A percentile compares a stretch with the other conserved stretches of the same genome.
Evolutionary conservation across 257 asterid genomes (phyloP).

Genomic region (Scutellaria minor): DNA sequence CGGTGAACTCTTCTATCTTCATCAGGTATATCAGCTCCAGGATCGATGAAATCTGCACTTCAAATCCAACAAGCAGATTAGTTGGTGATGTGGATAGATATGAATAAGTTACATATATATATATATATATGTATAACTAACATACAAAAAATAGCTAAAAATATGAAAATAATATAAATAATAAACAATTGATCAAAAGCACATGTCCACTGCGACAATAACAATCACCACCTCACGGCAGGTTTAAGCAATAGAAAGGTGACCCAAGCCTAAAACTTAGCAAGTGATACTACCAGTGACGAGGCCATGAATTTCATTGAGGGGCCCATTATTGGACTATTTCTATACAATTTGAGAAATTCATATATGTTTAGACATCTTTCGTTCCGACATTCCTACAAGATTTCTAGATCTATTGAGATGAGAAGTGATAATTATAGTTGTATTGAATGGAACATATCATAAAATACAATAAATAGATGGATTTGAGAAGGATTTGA

Average conservation of each 20-base stretch:
- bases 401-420: too few species aligned
- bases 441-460: too few species aligned
- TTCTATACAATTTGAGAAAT: too few species aligned
- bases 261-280: conserved; percentile 6
- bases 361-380: too few species aligned
- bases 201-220: background rate
- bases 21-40: conserved; percentile 73
- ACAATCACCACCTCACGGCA: conserved; percentile 3
- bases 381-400: too few species aligned
- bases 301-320: too few species aligned
- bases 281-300: background rate
- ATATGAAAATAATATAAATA: background rate
- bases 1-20: conserved; percentile 73
- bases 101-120: background rate
- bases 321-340: too few species aligned
- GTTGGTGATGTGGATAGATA: conserved; percentile 1
- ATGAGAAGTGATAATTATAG: too few species aligned
- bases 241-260: background rate
- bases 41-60: conserved; percentile 71
- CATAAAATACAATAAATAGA: too few species aligned
- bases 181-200: background rate
- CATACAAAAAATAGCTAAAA: background rate
- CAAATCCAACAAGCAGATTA: background rate
- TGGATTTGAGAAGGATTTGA: too few species aligned
- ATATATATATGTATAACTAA: background rate